Evolutionary conservation across 2,329 filamentous ascomycete genomes (phyloP), one percentile per base, ranked within the genome.

Genomic region (Aureobasidium leucospermi): DNA sequence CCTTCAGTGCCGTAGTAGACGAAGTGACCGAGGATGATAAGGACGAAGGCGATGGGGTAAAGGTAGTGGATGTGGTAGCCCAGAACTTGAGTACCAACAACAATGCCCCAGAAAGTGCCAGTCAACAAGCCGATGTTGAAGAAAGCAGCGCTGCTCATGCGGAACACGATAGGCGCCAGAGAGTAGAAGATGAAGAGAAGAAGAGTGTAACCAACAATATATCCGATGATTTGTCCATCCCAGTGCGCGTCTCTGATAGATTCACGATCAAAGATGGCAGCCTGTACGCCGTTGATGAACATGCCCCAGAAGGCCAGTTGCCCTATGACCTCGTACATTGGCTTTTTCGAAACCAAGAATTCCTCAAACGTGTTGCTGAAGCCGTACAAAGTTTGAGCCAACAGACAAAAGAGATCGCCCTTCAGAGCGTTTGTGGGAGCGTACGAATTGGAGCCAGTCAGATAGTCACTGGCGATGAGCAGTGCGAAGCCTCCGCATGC

Each of bases 121-220:
- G 94, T 97, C 62, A 99, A 79, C 65, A 99, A 79, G 7, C 88
- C 93, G 68, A 97, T 96, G 74, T 99, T 96, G 79, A 96, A 95
- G 76, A 99, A 96, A 19, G 92, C 93, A 2, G 94, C 94, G 15
- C 85, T 89, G 31, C 88, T 88, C 77, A 97, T 88, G 65, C 94
- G 89, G 75, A 97, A 86, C 63, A 99, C 81, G 58, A 97, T 76
- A 0, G 94, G 94, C 0, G 89, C 91, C 3, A 94, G 79, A 7
- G 86, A 85, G 78, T 99, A 99, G 76, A 99, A 99, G 61, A 94
- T 76, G 58, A 82, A 79, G 23, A 99, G 81, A 61, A 86, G 85
- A 16, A 96, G 74, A 0, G 94, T 97, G 75, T 93, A 99, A 0
- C 93, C 94, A n/a, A 86, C 80, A 39, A 97, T 78, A 72, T 95